These are phyloP conservation scores for Chrysanthemum seticuspe DNA, from an alignment of 129 eudicot species.

Conservation along the genomic window DNA sequence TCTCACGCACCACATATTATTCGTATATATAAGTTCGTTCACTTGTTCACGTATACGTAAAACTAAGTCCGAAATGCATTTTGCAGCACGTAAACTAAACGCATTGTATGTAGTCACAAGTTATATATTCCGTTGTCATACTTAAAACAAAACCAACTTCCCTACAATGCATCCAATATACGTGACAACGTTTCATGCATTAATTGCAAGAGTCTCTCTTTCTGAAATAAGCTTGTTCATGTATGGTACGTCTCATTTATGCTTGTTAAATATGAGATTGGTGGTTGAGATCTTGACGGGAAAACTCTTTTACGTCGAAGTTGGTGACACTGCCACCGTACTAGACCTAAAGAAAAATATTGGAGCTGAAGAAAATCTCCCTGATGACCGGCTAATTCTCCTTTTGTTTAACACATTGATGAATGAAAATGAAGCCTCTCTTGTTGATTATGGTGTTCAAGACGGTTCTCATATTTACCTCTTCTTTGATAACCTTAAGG, in stretches of 20 bases:
- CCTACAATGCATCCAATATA: conserved; percentile 32
- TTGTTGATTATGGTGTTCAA: conserved; percentile 45
- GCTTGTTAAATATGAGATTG: conserved; percentile 32
- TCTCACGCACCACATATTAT: no score
- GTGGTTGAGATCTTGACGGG: conserved; percentile 55
- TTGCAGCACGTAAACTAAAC: background rate
- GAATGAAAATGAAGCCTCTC: conserved; percentile 34
- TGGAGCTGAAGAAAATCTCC: conserved; percentile 50
- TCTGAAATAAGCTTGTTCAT: background rate
- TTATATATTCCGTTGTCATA: conserved; percentile 30
- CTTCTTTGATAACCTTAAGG: conserved; percentile 33
- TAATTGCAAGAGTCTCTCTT: conserved; percentile 23
- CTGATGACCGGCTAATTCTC: conserved; percentile 38
- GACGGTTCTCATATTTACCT: conserved; percentile 59
- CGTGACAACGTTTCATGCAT: conserved; percentile 31
- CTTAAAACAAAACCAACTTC: conserved; percentile 27
- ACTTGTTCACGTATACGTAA: background rate
- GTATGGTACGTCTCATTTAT: background rate
- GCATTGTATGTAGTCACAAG: conserved; percentile 1
- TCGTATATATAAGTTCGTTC: background rate
- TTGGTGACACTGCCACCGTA: conserved; percentile 43
- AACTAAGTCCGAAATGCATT: background rate
- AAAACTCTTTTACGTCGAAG: conserved; percentile 41
- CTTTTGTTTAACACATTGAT: conserved; percentile 25
- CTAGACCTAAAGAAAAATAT: conserved; percentile 52